phyloP scores from a whole-genome alignment of 495 filamentous ascomycete genomes.

The Podospora pseudoanserina region DNA sequence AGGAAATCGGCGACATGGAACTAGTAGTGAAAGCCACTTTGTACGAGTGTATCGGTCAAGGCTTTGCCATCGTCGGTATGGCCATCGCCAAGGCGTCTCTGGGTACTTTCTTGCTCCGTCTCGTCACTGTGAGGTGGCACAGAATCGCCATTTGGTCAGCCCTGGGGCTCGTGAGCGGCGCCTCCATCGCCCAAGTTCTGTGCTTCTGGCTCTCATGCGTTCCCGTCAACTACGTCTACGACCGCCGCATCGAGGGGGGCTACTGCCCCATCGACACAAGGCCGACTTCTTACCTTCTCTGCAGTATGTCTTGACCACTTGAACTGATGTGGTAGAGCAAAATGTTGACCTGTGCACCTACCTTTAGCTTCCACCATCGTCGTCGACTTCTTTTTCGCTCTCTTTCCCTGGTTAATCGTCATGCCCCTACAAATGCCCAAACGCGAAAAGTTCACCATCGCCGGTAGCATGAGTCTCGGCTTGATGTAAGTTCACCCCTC shows the following conservation, averaged over 20 bases:
- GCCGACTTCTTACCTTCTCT: conserved; percentile 25
- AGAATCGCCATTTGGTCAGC: conserved; percentile 33
- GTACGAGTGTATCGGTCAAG: conserved; percentile 41
- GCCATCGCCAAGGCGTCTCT: conserved; percentile 40
- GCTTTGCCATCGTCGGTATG: conserved; percentile 39
- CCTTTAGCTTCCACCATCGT: conserved; percentile 23
- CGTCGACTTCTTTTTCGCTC: conserved; percentile 46
- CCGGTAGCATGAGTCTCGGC: conserved; percentile 47
- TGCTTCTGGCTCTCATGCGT: conserved; percentile 27
- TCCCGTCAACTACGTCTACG: conserved; percentile 25
- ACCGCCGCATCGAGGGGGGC: conserved; percentile 19
- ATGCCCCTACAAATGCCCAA: conserved; percentile 48
- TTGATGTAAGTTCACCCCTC: conserved; percentile 38
- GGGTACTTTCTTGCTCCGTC: conserved; percentile 40
- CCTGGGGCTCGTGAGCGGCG: conserved; percentile 20
- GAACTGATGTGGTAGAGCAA: neutral
- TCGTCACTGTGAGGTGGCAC: conserved; percentile 36
- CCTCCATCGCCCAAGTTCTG: conserved; percentile 27
- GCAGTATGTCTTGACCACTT: conserved; percentile 11
- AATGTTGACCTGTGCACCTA: conserved; percentile 1
- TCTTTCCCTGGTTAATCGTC: conserved; percentile 47
- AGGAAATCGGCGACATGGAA: conserved; percentile 25
- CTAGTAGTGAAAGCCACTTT: conserved; percentile 30
- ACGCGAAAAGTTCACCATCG: conserved; percentile 46
- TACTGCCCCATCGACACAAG: conserved; percentile 23